A percentile compares a stretch with the other conserved stretches of the same genome.
Evolutionary conservation across 164 flowering plant genomes (phyloP).

Genomic region (Nelumbo lutea): DNA sequence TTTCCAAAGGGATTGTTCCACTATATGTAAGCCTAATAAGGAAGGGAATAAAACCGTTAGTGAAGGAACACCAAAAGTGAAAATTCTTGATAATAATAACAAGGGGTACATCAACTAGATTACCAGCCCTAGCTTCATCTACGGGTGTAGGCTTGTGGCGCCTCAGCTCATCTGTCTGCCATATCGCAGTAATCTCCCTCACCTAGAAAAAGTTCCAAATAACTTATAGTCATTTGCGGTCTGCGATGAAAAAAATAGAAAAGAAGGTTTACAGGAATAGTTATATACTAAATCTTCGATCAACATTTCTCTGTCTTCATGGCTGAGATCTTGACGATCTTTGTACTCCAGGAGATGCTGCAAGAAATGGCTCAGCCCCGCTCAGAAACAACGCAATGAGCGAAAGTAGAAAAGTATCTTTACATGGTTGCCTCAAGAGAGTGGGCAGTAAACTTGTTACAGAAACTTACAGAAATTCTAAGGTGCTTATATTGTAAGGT

Average conservation of each 20-base stretch:
- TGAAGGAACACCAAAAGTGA: conserved; percentile 7
- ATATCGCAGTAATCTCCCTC: conserved; percentile 82
- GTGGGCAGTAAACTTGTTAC: background rate
- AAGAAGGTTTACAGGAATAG: background rate
- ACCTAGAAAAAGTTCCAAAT: conserved; percentile 40
- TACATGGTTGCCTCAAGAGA: background rate
- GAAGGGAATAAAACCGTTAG: conserved; percentile 9
- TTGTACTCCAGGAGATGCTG: conserved; percentile 87
- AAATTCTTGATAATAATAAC: conserved; percentile 4
- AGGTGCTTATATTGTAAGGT: conserved; percentile 88
- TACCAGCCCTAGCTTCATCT: conserved; percentile 97
- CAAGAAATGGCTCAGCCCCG: conserved; percentile 9
- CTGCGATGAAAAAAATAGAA: background rate
- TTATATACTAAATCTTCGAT: conserved; percentile 83
- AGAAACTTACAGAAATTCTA: conserved; percentile 65
- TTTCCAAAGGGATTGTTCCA: conserved; percentile 96
- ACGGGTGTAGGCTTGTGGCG: conserved; percentile 94
- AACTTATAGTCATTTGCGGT: background rate
- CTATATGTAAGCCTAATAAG: conserved; percentile 69
- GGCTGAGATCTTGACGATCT: conserved; percentile 73
- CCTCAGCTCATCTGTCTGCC: conserved; percentile 98
- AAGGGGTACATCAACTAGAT: background rate
- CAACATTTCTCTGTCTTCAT: conserved; percentile 82
- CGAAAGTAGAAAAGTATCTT: background rate
- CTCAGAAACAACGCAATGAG: background rate